phyloP scores from a whole-genome alignment of 768 basidiomycete species.

The Boletus sp. region DNA sequence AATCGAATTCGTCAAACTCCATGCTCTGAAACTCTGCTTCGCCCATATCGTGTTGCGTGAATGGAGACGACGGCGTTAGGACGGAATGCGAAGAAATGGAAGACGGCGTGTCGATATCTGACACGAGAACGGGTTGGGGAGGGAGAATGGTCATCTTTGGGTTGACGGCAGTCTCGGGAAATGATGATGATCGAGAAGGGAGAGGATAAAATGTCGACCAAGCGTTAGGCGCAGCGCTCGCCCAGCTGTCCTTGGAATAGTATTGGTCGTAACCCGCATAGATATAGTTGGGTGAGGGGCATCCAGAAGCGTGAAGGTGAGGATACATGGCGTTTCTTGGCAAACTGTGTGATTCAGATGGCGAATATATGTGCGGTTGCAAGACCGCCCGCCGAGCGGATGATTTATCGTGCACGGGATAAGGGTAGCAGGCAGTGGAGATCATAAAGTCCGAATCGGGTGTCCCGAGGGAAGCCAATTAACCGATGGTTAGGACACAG shows the following conservation, averaged over 20 bases:
- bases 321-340: constrained; percentile 30
- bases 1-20: constrained; percentile 34
- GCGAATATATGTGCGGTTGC: constrained; percentile 33
- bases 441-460: constrained; percentile 32
- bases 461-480: constrained; percentile 14
- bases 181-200: constrained; percentile 15
- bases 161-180: constrained; percentile 20
- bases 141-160: constrained; percentile 31
- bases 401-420: constrained; percentile 23
- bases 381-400: constrained; percentile 18
- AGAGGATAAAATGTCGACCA: constrained; percentile 22
- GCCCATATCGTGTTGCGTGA: constrained; percentile 15
- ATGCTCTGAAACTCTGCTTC: constrained; percentile 14
- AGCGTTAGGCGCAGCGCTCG: constrained; percentile 8
- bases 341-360: constrained; percentile 22
- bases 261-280: constrained; percentile 24
- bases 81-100: constrained; percentile 34
- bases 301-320: constrained; percentile 17
- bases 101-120: constrained; percentile 32
- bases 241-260: constrained; percentile 24
- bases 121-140: constrained; percentile 17
- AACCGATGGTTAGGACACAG: constrained; percentile 17
- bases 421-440: constrained; percentile 30
- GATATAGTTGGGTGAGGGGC: constrained; percentile 21
- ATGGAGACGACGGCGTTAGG: constrained; percentile 32